Evolutionary conservation across 2,329 filamentous ascomycete genomes (phyloP).

Genomic region (Alternaria ventricosa): DNA sequence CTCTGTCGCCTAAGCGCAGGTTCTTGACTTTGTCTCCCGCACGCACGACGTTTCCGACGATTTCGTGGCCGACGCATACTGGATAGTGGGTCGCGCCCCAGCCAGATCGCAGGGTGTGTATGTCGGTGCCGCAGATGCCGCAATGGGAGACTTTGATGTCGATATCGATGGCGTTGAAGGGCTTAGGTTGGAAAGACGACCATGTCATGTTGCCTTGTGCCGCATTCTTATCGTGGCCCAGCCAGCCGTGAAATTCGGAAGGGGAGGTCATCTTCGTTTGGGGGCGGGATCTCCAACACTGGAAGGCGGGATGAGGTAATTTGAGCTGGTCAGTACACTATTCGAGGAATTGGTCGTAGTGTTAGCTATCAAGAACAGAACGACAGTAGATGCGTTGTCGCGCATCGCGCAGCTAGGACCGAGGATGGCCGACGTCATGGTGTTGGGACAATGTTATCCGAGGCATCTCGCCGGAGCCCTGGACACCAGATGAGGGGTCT

Average conservation of each 20-base stretch:
- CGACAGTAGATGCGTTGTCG: not conserved
- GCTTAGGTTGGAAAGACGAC: slow-evolving; percentile 56
- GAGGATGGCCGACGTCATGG: slow-evolving; percentile 16
- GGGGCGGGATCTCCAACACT: not conserved
- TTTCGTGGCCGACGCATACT: slow-evolving; percentile 52
- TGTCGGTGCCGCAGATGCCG: slow-evolving; percentile 47
- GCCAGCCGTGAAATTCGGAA: slow-evolving; percentile 64
- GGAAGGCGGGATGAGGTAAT: not conserved
- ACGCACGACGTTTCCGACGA: slow-evolving; percentile 49
- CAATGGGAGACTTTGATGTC: slow-evolving; percentile 46
- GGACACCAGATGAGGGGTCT: slow-evolving; percentile 10
- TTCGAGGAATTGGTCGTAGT: not conserved
- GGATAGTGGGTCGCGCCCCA: slow-evolving; percentile 56
- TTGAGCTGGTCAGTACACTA: not conserved
- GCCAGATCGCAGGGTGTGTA: slow-evolving; percentile 50
- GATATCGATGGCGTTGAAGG: slow-evolving; percentile 43
- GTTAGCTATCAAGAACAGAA: not conserved
- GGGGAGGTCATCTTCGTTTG: slow-evolving; percentile 32
- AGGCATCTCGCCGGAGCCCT: slow-evolving; percentile 15
- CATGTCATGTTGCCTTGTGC: slow-evolving; percentile 63
- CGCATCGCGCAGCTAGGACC: slow-evolving; percentile 3
- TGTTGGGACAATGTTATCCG: slow-evolving; percentile 18
- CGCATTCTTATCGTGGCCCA: slow-evolving; percentile 58
- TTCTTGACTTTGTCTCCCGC: slow-evolving; percentile 46
- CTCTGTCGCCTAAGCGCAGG: slow-evolving; percentile 67